These are phyloP conservation scores for Sisymbrium irio DNA, from an alignment of 345 rosid genomes.

Conservation along the genomic window DNA sequence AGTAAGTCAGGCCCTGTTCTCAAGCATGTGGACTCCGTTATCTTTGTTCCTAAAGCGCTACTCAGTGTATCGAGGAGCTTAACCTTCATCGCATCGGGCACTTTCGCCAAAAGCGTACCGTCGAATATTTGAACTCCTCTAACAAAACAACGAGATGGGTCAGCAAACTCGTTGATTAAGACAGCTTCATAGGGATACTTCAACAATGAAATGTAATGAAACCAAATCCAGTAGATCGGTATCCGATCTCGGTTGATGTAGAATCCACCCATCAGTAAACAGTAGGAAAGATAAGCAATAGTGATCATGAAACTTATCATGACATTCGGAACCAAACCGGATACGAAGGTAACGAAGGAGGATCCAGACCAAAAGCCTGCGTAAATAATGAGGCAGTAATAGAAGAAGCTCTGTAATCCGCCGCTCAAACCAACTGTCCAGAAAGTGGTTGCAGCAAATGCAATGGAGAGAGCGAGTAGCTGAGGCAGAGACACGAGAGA, in stretches of 20 bases:
- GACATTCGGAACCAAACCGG: constrained; percentile 47
- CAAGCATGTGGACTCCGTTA: constrained; percentile 40
- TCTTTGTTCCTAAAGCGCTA: constrained; percentile 27
- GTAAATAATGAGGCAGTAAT: constrained; percentile 47
- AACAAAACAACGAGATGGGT: constrained; percentile 33
- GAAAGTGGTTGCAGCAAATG: constrained; percentile 44
- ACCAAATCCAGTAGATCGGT: constrained; percentile 41
- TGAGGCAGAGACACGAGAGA: constrained; percentile 45
- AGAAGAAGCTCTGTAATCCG: constrained; percentile 41
- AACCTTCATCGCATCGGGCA: constrained; percentile 22
- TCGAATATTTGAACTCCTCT: constrained; percentile 38
- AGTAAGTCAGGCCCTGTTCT: constrained; percentile 36
- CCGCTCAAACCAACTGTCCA: constrained; percentile 58
- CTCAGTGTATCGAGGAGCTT: constrained; percentile 36
- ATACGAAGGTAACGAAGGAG: constrained; percentile 47
- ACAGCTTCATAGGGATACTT: constrained; percentile 41
- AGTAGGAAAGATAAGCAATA: constrained; percentile 46
- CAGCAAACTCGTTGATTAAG: constrained; percentile 34
- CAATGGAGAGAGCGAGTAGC: constrained; percentile 42
- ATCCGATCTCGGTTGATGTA: constrained; percentile 38
- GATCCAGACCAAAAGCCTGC: constrained; percentile 74
- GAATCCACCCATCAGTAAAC: constrained; percentile 38
- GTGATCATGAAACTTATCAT: constrained; percentile 43
- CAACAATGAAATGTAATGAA: constrained; percentile 34
- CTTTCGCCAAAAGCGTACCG: constrained; percentile 24